These are phyloP conservation scores for Mortierella sp. DNA, from an alignment of 371 early-diverging fungal genomes.

Conservation along the genomic window DNA sequence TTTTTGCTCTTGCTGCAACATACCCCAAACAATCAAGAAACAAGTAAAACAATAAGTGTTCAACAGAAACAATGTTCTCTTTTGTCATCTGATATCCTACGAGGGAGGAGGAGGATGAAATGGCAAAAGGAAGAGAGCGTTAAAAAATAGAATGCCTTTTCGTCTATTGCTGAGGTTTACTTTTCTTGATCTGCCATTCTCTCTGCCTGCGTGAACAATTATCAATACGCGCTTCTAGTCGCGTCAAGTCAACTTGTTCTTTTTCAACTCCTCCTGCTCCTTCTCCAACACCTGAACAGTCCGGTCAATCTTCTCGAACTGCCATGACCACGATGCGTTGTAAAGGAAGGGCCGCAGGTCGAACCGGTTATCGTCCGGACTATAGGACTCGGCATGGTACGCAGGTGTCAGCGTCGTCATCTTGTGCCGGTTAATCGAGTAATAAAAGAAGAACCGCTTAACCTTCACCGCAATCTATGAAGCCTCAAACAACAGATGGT, in stretches of 20 bases:
- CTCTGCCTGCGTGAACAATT: too few relatives aligned
- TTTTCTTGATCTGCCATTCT: too few relatives aligned
- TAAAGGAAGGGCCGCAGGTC: slow-evolving; percentile 97
- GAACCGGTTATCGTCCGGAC: slow-evolving; percentile 97
- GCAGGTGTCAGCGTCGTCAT: slow-evolving; percentile 96
- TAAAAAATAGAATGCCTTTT: too few relatives aligned
- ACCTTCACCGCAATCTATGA: slow-evolving; percentile 88
- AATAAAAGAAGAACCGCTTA: slow-evolving; percentile 95
- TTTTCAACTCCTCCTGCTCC: slow-evolving; percentile 18
- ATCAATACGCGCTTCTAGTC: background rate
- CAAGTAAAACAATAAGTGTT: background rate
- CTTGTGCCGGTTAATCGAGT: slow-evolving; percentile 98
- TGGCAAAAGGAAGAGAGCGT: background rate
- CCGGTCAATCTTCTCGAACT: slow-evolving; percentile 88
- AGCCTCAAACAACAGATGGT: background rate
- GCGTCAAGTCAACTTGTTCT: background rate
- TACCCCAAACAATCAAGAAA: background rate
- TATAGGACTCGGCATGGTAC: slow-evolving; percentile 96
- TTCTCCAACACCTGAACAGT: slow-evolving; percentile 61
- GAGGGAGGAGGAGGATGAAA: background rate
- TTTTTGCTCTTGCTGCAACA: background rate
- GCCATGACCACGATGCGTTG: slow-evolving; percentile 91
- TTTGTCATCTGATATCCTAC: too few relatives aligned
- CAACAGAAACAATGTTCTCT: background rate
- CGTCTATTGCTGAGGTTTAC: too few relatives aligned